Conservation (phyloP, 345 rosid species). For the Brassica rapa region DNA sequence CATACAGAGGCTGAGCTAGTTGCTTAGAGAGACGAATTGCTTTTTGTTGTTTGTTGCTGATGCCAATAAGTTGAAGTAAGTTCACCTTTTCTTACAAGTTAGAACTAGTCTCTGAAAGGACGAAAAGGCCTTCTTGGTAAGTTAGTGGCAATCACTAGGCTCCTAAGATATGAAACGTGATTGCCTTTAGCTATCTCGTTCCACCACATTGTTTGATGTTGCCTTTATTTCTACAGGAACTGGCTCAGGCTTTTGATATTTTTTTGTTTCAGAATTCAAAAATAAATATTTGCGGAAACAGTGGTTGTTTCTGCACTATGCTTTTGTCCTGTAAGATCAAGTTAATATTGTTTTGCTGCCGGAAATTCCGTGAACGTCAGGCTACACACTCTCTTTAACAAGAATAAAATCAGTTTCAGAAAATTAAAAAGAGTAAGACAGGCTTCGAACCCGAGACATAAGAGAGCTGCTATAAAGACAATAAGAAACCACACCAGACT, state of each 20-base stretch:
- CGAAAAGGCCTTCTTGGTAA: not conserved
- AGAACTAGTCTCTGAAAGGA: too few species aligned
- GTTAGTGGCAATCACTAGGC: slow-evolving; percentile 18
- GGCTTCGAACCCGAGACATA: too few species aligned
- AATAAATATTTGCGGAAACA: slow-evolving; percentile 25
- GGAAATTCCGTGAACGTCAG: too few species aligned
- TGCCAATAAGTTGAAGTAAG: slow-evolving; percentile 17
- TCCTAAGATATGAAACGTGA: slow-evolving; percentile 19
- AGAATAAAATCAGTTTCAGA: too few species aligned
- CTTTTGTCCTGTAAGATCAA: not conserved
- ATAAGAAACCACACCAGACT: not conserved
- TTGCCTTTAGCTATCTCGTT: not conserved
- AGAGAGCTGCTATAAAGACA: too few species aligned
- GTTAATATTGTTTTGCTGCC: not conserved
- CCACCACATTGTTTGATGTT: slow-evolving; percentile 1
- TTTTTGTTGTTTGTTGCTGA: not conserved
- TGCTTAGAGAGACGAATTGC: slow-evolving; percentile 44
- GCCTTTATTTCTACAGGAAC: slow-evolving; percentile 22
- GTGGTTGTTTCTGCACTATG: not conserved
- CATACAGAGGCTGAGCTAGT: slow-evolving; percentile 54
- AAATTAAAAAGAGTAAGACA: too few species aligned
- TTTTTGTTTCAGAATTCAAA: slow-evolving; percentile 7
- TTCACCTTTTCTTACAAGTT: not conserved
- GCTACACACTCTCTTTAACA: too few species aligned
- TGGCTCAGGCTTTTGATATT: slow-evolving; percentile 10